Evolutionary conservation across 2,329 filamentous ascomycete genomes (phyloP), one percentile per base, ranked within the genome.

Genomic region (Trichoderma asperellum): DNA sequence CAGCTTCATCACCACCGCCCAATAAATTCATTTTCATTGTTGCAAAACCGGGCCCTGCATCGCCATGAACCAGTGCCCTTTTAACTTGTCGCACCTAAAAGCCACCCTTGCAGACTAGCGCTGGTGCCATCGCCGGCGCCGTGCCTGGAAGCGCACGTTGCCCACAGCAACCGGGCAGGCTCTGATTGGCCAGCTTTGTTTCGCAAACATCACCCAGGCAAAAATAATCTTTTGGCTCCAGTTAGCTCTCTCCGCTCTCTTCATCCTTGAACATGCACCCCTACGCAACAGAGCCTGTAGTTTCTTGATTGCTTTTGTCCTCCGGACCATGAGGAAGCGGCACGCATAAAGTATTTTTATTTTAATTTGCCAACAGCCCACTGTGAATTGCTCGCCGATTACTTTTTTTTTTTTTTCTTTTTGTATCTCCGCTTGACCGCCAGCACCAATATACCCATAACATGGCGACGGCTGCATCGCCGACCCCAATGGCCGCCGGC

Each of bases 401-500:
- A 58, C 68, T 64, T 73, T 40, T 43, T 70, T 52, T 68, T 37
- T 62, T 63, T 40, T 16, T 24, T 24, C 2, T 24, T 2, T 24
- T 2, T 24, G 24, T 40, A 18, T 40, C 70, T 68, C 55, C 59
- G 65, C 74, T 68, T 72, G 73, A 56, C 55, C 52, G 35, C 71
- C 68, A 66, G 71, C 72, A 73, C 66, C 72, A 73, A n/a, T 35
- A 64, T 70, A 24, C 29, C 47, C 69, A 69, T n/a, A 68, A 67
- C 18, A 63, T 55, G 55, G 87, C 87, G 85, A 81, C 86, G 70
- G 81, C 83, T 66, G 82, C 81, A 72, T 88, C 86, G 73, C 86
- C 86, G 68, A 88, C 87, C 5, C 86, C 88, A 43, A 80, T 85
- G 75, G 84, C 82, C 73, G 81, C 82, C 83, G 74, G 83, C 82